Base-by-base conservation (phyloP, 2,329 filamentous ascomycete species). In the Pseudogymnoascus sp. region DNA sequence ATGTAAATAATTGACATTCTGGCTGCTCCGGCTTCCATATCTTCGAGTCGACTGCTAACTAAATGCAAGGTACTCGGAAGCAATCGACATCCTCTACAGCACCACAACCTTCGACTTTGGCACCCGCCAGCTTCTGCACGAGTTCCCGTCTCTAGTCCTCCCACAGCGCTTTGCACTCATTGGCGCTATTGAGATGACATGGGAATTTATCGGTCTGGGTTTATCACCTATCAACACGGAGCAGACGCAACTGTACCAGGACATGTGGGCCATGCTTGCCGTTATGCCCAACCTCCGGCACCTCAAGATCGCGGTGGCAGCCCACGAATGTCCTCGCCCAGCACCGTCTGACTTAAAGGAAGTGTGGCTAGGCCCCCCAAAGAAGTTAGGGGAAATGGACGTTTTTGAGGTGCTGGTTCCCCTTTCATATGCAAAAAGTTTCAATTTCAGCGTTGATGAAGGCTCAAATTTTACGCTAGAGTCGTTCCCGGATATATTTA, bases 31-130 rank as follows among this genome's bases (percentile, higher is more conserved):
- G 6, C 19, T 29, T 35, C 16, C 24, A 35, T 7, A 31, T 24
- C 19, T 24, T 35, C 19, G 11, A 21, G 4, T 10, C 35, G 29
- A 13, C 50, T 61, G 35, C 53, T 40, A 42, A 35, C 35, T 24
- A 24, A 21, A 63, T 6, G 16, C 6, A 40, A 71, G 69, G 37
- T 71, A 71, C 24, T 59, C 64, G 6, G 67, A 69, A 35, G 67
- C 68, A 56, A 65, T 70, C 13, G 16, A 63, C 13, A 60, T 70
- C 4, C 65, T 71, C n/a, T 71, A 71, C 59, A 63, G 62, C 14
- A 60, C 64, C 50, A 71, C 68, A 33, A 68, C 50, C 8, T 70
- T 71, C 53, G 66, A 71, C n/a, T 70, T 71, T 29, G 66, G 69
- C 14, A 64, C 64, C 47, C 64, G 69, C 47, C 68, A 69, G 62